Conservation (phyloP, 805 yeast species). For the Kodamaea neixiangensis region DNA sequence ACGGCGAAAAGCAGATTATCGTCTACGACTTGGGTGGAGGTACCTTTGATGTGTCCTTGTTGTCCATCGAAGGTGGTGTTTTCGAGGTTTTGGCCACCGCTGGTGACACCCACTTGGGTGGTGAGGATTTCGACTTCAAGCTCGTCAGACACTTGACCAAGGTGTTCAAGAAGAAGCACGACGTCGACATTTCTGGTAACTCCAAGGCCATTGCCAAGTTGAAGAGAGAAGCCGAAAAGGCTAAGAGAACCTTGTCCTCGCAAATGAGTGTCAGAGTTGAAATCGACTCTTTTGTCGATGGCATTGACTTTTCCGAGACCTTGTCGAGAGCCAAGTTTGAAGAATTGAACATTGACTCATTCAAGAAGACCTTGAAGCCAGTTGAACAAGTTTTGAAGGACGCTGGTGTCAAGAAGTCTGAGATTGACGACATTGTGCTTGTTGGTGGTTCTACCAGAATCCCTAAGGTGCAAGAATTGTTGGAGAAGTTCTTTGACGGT, state of each 20-base stretch:
- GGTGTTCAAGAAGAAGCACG: constrained; percentile 48
- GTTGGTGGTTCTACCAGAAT: constrained; percentile 55
- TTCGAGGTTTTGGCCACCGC: constrained; percentile 51
- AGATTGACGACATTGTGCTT: constrained; percentile 48
- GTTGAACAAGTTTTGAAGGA: constrained; percentile 49
- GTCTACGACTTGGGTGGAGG: constrained; percentile 54
- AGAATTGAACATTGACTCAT: constrained; percentile 47
- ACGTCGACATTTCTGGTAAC: constrained; percentile 42
- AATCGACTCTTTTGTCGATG: constrained; percentile 50
- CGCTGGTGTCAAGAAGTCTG: constrained; percentile 46
- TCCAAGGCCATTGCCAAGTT: constrained; percentile 46
- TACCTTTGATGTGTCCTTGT: constrained; percentile 38
- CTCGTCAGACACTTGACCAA: constrained; percentile 44
- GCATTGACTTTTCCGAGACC: constrained; percentile 49
- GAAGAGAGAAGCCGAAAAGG: constrained; percentile 52
- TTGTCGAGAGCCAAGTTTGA: constrained; percentile 50
- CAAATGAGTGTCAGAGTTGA: constrained; percentile 45
- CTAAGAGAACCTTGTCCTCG: constrained; percentile 49
- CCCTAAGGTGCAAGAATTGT: constrained; percentile 51
- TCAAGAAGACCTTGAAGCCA: constrained; percentile 48
- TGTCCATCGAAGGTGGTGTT: constrained; percentile 49
- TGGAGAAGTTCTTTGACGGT: constrained; percentile 47
- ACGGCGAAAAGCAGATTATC: constrained; percentile 45
- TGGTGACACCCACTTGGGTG: constrained; percentile 55
- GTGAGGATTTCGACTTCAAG: constrained; percentile 51